Percentiles rank a stretch among this genome's conserved stretches.
Evolutionary conservation across 768 basidiomycete genomes (phyloP).

Genomic region (Zangia roseola): DNA sequence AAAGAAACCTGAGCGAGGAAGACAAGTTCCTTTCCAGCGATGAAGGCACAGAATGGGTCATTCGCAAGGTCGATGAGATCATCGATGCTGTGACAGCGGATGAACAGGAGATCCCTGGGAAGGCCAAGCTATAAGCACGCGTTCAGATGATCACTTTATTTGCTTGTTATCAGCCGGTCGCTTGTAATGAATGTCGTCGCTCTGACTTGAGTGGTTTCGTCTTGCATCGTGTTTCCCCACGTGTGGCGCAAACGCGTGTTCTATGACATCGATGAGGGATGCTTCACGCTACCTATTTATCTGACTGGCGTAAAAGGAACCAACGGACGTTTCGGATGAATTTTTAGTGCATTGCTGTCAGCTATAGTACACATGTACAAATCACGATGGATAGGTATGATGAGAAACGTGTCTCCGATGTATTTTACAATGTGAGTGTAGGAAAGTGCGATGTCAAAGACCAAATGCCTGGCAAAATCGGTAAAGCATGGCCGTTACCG

Average conservation of each 20-base stretch:
- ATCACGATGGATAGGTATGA: conserved; percentile 29
- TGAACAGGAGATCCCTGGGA: conserved; percentile 38
- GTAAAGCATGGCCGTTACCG: conserved; percentile 82
- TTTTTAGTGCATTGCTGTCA: conserved; percentile 28
- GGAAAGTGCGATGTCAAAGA: conserved; percentile 34
- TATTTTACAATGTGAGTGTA: conserved; percentile 34
- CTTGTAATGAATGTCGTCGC: conserved; percentile 24
- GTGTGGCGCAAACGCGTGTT: conserved; percentile 32
- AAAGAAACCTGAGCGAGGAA: conserved; percentile 59
- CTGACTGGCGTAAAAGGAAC: conserved; percentile 18
- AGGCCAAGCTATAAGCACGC: conserved; percentile 58
- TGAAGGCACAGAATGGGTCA: conserved; percentile 87
- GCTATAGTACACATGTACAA: conserved; percentile 32
- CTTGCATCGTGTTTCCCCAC: conserved; percentile 34
- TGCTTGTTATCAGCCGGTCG: conserved; percentile 31
- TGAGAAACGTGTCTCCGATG: conserved; percentile 26
- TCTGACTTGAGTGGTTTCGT: conserved; percentile 15
- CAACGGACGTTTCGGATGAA: conserved; percentile 22
- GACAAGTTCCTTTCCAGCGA: conserved; percentile 82
- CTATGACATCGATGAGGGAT: conserved; percentile 15
- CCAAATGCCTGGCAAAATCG: conserved; percentile 64
- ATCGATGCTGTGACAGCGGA: conserved; percentile 66
- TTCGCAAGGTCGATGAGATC: conserved; percentile 79
- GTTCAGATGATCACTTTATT: conserved; percentile 21
- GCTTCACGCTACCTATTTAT: conserved; percentile 15